Conservation (phyloP, 1,284 basidiomycete genomes). For the Heterobasidion annosum region DNA sequence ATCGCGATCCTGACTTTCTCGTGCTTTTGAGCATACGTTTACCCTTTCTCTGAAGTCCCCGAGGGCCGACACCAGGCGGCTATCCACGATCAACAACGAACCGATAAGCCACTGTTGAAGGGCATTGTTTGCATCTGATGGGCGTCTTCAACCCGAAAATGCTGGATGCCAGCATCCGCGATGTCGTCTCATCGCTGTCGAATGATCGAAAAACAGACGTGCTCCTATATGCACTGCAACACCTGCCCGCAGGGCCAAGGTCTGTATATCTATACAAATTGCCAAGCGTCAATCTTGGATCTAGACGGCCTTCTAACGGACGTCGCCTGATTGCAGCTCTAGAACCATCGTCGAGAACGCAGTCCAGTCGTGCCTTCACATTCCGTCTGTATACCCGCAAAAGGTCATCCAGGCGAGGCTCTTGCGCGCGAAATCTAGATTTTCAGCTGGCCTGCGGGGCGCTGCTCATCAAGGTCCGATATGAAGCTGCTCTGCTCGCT, state of each 20-base stretch:
- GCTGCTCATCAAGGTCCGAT: constrained; percentile 58
- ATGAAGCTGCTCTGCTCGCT: not conserved
- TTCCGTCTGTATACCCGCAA: constrained; percentile 41
- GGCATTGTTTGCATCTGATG: constrained; percentile 18
- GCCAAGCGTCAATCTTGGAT: not conserved
- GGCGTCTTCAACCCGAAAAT: constrained; percentile 66
- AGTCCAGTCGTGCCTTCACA: constrained; percentile 57
- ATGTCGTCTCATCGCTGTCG: constrained; percentile 45
- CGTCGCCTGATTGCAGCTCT: constrained; percentile 26
- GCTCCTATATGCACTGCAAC: constrained; percentile 51
- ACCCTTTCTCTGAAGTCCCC: no score
- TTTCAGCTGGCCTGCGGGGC: constrained; percentile 46
- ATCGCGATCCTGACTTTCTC: not conserved
- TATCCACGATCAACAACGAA: no score
- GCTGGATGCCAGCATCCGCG: constrained; percentile 61
- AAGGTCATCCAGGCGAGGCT: constrained; percentile 51
- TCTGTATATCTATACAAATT: constrained; percentile 4
- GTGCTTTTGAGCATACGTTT: not conserved
- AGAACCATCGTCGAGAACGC: constrained; percentile 65
- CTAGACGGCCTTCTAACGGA: not conserved
- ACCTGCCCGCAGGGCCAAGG: constrained; percentile 26
- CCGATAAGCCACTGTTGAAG: no score
- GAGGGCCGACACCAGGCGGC: no score
- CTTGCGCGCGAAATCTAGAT: constrained; percentile 51
- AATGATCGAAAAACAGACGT: constrained; percentile 61